Percentiles rank a stretch among this genome's conserved stretches.
phyloP scores from a whole-genome alignment of 2,329 filamentous ascomycete genomes.

The Thelonectria olida region DNA sequence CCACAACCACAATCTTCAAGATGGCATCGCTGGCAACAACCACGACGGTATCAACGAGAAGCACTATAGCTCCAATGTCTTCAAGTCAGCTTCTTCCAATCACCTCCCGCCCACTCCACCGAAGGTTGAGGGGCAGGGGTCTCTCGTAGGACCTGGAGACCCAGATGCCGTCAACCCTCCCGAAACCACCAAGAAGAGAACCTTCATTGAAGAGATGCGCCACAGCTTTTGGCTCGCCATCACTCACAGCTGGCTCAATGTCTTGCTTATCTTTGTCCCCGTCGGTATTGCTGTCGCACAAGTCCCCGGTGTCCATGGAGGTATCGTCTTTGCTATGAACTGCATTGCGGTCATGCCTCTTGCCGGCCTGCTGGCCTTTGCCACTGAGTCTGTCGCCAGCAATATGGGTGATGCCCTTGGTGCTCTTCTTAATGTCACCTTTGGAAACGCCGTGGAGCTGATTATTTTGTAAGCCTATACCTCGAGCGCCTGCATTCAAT shows the following conservation, averaged over 20 bases:
- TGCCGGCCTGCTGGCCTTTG: constrained; percentile 75
- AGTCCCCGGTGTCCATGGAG: constrained; percentile 62
- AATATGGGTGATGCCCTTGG: constrained; percentile 78
- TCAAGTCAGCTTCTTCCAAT: constrained; percentile 37
- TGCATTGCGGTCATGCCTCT: constrained; percentile 79
- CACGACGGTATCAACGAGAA: constrained; percentile 28
- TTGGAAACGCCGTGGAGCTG: constrained; percentile 81
- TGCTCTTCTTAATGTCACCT: constrained; percentile 79
- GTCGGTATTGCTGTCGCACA: constrained; percentile 75
- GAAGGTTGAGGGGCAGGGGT: constrained; percentile 64
- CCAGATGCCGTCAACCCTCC: constrained; percentile 44
- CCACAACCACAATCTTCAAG: constrained; percentile 1
- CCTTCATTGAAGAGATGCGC: constrained; percentile 59
- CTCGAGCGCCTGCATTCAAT: background rate
- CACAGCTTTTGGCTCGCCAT: constrained; percentile 65
- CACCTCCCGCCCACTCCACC: constrained; percentile 51
- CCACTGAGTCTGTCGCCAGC: constrained; percentile 78
- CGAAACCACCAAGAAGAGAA: constrained; percentile 39
- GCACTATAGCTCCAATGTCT: constrained; percentile 23
- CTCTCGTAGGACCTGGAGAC: constrained; percentile 57
- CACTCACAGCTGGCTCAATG: constrained; percentile 80
- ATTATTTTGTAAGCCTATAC: constrained; percentile 71
- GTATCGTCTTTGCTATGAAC: constrained; percentile 77
- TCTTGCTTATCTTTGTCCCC: constrained; percentile 81
- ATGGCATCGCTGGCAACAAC: constrained; percentile 15